phyloP scores from a whole-genome alignment of 495 filamentous ascomycete species.

The Neurospora africana region DNA sequence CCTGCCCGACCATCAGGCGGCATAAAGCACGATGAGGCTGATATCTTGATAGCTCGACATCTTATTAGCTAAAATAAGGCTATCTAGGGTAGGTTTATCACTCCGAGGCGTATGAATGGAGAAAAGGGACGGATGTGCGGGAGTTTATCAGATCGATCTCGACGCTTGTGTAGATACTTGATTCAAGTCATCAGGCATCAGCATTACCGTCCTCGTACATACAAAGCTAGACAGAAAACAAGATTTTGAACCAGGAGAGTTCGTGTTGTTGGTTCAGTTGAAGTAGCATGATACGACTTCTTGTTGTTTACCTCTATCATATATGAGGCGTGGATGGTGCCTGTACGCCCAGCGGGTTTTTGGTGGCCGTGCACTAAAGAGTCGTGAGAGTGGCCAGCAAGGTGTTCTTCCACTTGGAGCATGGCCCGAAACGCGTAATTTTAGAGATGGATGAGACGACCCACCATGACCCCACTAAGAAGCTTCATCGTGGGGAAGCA shows the following conservation, averaged over 20 bases:
- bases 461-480: background rate
- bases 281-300: background rate
- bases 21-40: background rate
- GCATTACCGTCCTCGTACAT: background rate
- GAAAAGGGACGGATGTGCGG: background rate
- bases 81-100: background rate
- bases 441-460: background rate
- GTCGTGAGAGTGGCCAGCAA: background rate
- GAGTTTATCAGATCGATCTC: background rate
- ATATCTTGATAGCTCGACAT: background rate
- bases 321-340: background rate
- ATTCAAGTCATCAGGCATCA: background rate
- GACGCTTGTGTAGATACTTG: background rate
- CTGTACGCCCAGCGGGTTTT: background rate
- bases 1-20: background rate
- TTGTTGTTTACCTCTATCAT: background rate
- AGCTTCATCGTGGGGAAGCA: background rate
- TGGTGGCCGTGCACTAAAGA: background rate
- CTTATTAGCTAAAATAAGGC: background rate
- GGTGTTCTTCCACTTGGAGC: background rate
- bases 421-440: background rate
- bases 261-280: background rate
- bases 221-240: background rate
- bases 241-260: background rate
- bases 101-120: background rate